Percentiles rank a stretch among this genome's conserved stretches.
phyloP scores from a whole-genome alignment of 495 filamentous ascomycete genomes.

The Chaetomium fimeti region DNA sequence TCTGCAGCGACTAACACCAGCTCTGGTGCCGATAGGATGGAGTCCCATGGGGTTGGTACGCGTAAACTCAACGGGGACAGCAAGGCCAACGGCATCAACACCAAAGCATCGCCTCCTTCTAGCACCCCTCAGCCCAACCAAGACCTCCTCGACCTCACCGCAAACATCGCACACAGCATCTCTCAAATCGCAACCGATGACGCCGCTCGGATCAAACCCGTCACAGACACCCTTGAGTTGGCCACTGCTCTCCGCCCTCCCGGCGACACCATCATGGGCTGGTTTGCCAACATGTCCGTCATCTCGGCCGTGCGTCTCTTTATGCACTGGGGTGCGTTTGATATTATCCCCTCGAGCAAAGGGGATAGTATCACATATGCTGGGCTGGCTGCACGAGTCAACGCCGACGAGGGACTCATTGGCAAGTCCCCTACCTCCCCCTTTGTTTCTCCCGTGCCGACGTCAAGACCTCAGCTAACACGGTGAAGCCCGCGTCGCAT shows the following conservation, averaged over 20 bases:
- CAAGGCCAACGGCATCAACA: background rate
- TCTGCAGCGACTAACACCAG: background rate
- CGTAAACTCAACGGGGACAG: background rate
- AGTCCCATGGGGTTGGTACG: background rate
- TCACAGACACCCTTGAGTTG: slow-evolving; percentile 23
- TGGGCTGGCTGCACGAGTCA: slow-evolving; percentile 30
- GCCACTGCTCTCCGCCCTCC: slow-evolving; percentile 25
- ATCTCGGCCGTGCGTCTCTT: slow-evolving; percentile 37
- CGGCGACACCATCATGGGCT: slow-evolving; percentile 31
- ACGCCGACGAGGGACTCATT: slow-evolving; percentile 32
- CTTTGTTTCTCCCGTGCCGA: background rate
- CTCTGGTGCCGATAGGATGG: background rate
- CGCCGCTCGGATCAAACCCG: slow-evolving; percentile 16
- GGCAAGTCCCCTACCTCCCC: slow-evolving; percentile 19
- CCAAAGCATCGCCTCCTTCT: background rate
- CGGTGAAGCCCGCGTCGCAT: slow-evolving; percentile 31
- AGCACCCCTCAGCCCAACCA: background rate
- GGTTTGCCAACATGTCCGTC: slow-evolving; percentile 29
- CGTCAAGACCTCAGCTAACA: background rate
- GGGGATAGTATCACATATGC: slow-evolving; percentile 29
- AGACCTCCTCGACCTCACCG: slow-evolving; percentile 20
- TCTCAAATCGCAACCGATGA: slow-evolving; percentile 11
- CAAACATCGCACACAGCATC: slow-evolving; percentile 20
- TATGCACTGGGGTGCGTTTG: slow-evolving; percentile 39
- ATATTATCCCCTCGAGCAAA: slow-evolving; percentile 30